Evolutionary conservation across 176 grass and related monocot species (phyloP).

Genomic region (Panicum miliaceum): DNA sequence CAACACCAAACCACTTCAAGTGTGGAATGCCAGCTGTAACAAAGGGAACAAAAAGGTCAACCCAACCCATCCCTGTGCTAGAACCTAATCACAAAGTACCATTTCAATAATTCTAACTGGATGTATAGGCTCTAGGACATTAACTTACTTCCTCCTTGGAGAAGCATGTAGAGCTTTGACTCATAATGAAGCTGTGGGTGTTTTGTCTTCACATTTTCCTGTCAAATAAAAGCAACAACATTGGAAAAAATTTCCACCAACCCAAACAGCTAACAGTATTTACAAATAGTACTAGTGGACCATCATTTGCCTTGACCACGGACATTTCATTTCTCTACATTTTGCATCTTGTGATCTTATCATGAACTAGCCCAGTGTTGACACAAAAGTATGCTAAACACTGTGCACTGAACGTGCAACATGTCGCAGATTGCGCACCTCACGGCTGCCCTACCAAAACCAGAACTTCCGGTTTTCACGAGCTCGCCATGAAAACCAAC

Average conservation of each 20-base stretch:
- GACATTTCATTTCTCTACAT: slow-evolving; percentile 21
- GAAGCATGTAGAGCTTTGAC: slow-evolving; percentile 75
- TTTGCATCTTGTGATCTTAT: not conserved
- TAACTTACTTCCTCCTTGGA: slow-evolving; percentile 86
- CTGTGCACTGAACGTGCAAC: too few species aligned
- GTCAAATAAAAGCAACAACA: slow-evolving; percentile 9
- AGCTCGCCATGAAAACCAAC: too few species aligned
- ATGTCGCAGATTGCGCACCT: too few species aligned
- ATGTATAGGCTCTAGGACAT: slow-evolving; percentile 5
- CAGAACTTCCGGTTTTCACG: too few species aligned
- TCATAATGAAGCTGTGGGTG: slow-evolving; percentile 88
- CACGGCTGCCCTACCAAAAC: too few species aligned
- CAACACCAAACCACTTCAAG: slow-evolving; percentile 78
- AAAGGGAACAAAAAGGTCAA: slow-evolving; percentile 2
- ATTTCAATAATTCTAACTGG: slow-evolving; percentile 7
- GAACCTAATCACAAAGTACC: slow-evolving; percentile 6
- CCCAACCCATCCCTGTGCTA: not conserved
- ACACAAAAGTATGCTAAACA: too few species aligned
- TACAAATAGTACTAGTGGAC: not conserved
- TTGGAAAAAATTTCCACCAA: not conserved
- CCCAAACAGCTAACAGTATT: slow-evolving; percentile 1
- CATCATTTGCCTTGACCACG: not conserved
- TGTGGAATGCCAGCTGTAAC: slow-evolving; percentile 70
- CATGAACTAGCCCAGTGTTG: not conserved
- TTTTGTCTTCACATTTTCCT: slow-evolving; percentile 85